Percentiles rank a stretch among this genome's conserved stretches.
Conservation (phyloP, 169 alveolate species). For the Eimeria tenella region DNA sequence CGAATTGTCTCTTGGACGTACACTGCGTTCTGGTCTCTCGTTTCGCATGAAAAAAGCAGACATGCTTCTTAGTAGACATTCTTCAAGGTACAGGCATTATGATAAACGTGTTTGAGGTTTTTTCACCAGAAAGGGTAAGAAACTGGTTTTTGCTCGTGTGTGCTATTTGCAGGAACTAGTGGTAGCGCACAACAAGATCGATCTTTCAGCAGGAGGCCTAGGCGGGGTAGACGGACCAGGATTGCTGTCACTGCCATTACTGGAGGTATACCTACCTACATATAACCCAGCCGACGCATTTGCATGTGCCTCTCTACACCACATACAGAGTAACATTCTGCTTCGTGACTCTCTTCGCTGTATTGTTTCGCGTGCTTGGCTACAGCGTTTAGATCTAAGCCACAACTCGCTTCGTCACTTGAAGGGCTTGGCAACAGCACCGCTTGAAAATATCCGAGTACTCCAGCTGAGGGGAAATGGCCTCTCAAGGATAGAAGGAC, state of each 20-base stretch:
- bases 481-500: slow-evolving; percentile 58
- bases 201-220: slow-evolving; percentile 63
- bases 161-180: slow-evolving; percentile 65
- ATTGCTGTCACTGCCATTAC: slow-evolving; percentile 37
- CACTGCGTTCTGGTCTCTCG: no score
- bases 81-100: neutral
- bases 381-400: slow-evolving; percentile 75
- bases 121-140: neutral
- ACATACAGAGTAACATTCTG: no score
- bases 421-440: slow-evolving; percentile 28
- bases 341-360: neutral
- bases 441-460: slow-evolving; percentile 41
- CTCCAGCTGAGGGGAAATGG: slow-evolving; percentile 71
- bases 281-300: no score
- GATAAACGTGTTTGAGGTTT: neutral
- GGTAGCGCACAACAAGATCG: slow-evolving; percentile 70
- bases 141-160: neutral
- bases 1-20: no score
- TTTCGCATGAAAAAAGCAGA: no score
- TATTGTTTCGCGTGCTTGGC: neutral
- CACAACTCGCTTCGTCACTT: slow-evolving; percentile 33
- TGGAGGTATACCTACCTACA: slow-evolving; percentile 3
- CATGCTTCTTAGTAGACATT: no score
- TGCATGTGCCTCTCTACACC: no score
- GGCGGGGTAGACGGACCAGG: slow-evolving; percentile 73